Conservation (phyloP, 2,329 filamentous ascomycete genomes). For the Pestalotiopsis sp. region DNA sequence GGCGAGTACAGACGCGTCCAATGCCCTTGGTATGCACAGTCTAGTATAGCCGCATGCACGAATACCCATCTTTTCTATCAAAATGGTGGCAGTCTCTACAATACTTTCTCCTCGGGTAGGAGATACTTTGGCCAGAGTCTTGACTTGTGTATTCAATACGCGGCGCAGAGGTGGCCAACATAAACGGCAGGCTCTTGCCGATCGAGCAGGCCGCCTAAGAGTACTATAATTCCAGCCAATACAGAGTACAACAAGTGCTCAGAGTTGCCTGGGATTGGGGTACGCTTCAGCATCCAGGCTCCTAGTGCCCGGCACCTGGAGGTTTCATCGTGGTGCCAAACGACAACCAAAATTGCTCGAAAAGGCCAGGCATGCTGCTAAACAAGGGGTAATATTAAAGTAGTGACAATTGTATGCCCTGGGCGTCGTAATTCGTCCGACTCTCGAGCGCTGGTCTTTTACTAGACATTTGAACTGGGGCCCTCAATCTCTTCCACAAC, state of each 20-base stretch:
- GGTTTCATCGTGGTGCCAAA: no score
- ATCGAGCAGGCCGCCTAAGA: neutral
- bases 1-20: constrained; percentile 1
- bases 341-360: no score
- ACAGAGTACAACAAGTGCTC: constrained; percentile 8
- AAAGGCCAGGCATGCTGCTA: no score
- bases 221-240: neutral
- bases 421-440: no score
- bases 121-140: neutral
- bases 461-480: no score
- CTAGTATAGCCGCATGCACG: neutral
- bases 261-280: neutral
- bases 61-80: neutral
- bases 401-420: no score
- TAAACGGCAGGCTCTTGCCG: neutral
- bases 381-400: no score
- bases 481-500: no score
- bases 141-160: neutral
- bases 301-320: neutral
- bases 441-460: no score
- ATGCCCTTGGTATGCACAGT: neutral
- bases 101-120: neutral
- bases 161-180: neutral
- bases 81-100: neutral
- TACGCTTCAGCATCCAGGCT: neutral